Evolutionary conservation across 257 asterid genomes (phyloP).

Genomic region (Solanum ossicruentum): DNA sequence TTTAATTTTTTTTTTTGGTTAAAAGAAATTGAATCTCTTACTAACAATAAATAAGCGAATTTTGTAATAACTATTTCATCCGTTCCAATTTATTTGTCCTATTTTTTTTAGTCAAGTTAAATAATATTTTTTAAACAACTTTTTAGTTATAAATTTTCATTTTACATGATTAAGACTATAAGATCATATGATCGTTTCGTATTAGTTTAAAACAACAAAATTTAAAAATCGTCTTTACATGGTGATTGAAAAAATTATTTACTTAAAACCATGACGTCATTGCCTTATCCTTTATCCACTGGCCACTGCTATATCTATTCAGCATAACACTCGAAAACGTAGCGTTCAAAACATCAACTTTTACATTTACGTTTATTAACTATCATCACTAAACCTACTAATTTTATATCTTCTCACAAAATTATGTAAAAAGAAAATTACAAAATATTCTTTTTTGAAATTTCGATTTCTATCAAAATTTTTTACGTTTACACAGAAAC

Average conservation of each 20-base stretch:
- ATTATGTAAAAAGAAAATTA: neutral
- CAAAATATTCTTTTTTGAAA: neutral
- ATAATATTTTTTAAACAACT: too few species aligned
- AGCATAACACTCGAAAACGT: neutral
- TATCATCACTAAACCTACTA: neutral
- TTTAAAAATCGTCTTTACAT: too few species aligned
- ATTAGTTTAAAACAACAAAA: too few species aligned
- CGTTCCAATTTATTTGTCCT: neutral
- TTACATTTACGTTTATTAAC: neutral
- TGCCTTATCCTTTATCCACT: neutral
- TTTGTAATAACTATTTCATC: too few species aligned
- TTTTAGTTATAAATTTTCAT: too few species aligned
- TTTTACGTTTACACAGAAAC: neutral
- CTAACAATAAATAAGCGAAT: too few species aligned
- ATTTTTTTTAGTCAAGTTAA: neutral
- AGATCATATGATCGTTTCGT: too few species aligned
- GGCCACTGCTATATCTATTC: neutral
- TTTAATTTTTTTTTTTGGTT: too few species aligned
- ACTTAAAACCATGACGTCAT: neutral
- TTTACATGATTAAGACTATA: too few species aligned
- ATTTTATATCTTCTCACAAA: neutral
- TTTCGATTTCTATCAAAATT: neutral
- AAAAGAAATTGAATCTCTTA: neutral
- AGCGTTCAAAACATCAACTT: neutral
- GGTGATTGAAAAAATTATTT: too few species aligned